A percentile compares a stretch with the other conserved stretches of the same genome.
Conservation (phyloP, 176 grass and related monocot species). For the Lolium rigidum region DNA sequence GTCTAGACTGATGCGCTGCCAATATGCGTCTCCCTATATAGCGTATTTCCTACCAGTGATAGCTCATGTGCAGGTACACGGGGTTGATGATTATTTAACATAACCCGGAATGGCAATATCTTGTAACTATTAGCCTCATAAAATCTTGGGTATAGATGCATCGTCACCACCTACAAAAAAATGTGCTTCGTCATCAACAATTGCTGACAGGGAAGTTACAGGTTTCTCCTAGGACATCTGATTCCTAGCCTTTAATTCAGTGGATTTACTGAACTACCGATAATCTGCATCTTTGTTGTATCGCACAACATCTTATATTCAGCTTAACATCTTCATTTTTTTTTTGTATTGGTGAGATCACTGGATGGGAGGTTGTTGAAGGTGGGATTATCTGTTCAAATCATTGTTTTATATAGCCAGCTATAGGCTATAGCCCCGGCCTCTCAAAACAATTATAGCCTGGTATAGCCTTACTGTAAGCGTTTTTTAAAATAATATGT, state of each 20-base stretch:
- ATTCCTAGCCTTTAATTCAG: not conserved
- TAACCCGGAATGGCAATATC: not conserved
- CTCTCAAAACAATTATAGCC: too few species aligned
- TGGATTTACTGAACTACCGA: not conserved
- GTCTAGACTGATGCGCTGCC: too few species aligned
- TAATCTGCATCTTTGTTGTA: conserved; percentile 9
- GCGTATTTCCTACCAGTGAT: too few species aligned
- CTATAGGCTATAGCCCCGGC: too few species aligned
- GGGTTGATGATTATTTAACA: not conserved
- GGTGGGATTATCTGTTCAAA: conserved; percentile 94
- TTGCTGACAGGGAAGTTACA: not conserved
- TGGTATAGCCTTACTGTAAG: too few species aligned
- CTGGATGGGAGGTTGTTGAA: conserved; percentile 80
- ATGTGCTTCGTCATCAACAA: not conserved
- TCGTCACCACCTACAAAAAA: not conserved
- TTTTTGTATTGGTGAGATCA: conserved; percentile 64
- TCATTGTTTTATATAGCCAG: too few species aligned
- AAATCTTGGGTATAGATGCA: not conserved
- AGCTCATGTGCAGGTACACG: not conserved
- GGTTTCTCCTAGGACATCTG: not conserved
- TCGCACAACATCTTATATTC: not conserved
- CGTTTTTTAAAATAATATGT: too few species aligned
- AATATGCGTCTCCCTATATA: too few species aligned
- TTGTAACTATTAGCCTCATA: not conserved
- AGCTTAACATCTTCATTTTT: conserved; percentile 24